Conservation (phyloP, 116 monocot genomes). For the Dioscorea cayenensis region DNA sequence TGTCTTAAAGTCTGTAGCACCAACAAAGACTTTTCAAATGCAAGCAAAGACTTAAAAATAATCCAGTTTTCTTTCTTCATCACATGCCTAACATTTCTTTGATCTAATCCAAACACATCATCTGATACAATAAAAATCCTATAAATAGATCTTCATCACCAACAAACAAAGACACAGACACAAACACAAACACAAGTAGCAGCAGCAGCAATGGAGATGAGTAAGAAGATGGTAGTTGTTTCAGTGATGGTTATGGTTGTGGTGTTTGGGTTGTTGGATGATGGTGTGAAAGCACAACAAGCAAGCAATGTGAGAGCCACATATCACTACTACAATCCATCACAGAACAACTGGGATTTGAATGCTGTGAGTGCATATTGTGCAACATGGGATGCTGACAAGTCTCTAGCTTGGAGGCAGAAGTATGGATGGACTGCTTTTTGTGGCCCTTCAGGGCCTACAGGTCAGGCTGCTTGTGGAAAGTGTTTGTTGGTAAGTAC, state of each 20-base stretch:
- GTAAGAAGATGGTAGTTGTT: neutral
- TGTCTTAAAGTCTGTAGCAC: too few species aligned
- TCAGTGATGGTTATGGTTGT: neutral
- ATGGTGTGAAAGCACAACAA: conserved; percentile 19
- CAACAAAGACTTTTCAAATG: too few species aligned
- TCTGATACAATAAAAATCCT: too few species aligned
- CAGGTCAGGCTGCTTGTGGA: conserved; percentile 55
- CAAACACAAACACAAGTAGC: too few species aligned
- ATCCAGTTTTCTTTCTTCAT: too few species aligned
- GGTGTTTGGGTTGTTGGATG: conserved; percentile 4
- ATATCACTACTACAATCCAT: conserved; percentile 53
- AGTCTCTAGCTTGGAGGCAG: conserved; percentile 51
- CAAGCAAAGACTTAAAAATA: too few species aligned
- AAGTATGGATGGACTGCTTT: conserved; percentile 78
- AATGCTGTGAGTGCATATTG: conserved; percentile 41
- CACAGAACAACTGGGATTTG: conserved; percentile 53
- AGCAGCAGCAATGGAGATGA: conserved; percentile 4
- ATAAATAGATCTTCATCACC: too few species aligned
- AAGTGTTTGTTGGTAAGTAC: conserved; percentile 43
- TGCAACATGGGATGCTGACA: conserved; percentile 65
- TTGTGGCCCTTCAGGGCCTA: conserved; percentile 70
- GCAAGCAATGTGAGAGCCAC: conserved; percentile 52
- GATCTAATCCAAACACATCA: too few species aligned
- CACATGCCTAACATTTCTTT: too few species aligned
- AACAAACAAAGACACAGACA: too few species aligned